phyloP scores from a whole-genome alignment of 1,139 yeast genomes.

The Yamadazyma dushanensis region DNA sequence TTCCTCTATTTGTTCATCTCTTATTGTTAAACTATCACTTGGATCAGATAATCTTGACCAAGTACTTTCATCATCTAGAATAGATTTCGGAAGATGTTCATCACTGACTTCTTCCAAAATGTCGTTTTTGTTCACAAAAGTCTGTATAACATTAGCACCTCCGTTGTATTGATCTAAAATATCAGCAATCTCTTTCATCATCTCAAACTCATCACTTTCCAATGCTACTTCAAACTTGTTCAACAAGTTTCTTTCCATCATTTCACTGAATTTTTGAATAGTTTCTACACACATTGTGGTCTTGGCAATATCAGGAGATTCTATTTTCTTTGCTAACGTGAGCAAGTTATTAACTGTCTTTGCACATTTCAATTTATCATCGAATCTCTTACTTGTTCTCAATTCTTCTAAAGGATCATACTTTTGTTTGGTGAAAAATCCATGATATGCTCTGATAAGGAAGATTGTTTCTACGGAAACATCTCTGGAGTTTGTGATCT shows the following conservation, averaged over 20 bases:
- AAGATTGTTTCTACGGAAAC: slow-evolving; percentile 73
- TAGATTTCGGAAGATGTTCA: slow-evolving; percentile 35
- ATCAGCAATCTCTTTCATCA: slow-evolving; percentile 76
- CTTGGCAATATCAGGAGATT: slow-evolving; percentile 49
- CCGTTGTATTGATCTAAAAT: slow-evolving; percentile 83
- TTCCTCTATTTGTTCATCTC: slow-evolving; percentile 35
- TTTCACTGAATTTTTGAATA: slow-evolving; percentile 73
- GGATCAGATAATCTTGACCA: slow-evolving; percentile 43
- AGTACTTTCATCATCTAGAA: slow-evolving; percentile 37
- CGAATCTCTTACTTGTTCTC: slow-evolving; percentile 40
- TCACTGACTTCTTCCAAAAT: slow-evolving; percentile 50
- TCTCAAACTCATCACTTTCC: slow-evolving; percentile 58
- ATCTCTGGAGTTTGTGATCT: slow-evolving; percentile 75
- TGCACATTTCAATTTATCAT: slow-evolving; percentile 67
- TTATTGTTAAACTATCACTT: slow-evolving; percentile 27
- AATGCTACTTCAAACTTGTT: slow-evolving; percentile 60
- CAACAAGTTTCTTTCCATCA: slow-evolving; percentile 67
- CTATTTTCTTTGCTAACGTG: slow-evolving; percentile 60
- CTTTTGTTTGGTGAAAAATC: slow-evolving; percentile 61
- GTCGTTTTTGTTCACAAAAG: slow-evolving; percentile 80
- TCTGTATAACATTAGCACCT: slow-evolving; percentile 78
- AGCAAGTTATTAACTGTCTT: slow-evolving; percentile 66
- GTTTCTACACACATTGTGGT: slow-evolving; percentile 51
- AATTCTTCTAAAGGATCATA: slow-evolving; percentile 64
- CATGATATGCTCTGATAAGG: slow-evolving; percentile 74